Conservation (phyloP, 441 rosid species). For the Melastoma candidum region DNA sequence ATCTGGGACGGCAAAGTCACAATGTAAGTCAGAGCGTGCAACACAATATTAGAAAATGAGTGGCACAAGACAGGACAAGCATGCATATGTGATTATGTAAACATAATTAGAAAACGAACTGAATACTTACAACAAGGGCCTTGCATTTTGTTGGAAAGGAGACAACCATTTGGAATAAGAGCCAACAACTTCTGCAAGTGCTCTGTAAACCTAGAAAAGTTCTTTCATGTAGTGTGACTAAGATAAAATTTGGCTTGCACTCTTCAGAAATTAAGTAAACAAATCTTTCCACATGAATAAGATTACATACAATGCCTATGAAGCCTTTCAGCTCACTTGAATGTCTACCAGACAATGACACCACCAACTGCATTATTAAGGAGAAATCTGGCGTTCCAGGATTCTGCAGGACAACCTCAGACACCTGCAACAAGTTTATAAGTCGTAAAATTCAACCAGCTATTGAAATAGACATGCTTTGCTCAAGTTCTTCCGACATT, state of each 20-base stretch:
- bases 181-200: slow-evolving; percentile 89
- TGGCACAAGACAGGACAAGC: slow-evolving; percentile 6
- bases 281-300: slow-evolving; percentile 3
- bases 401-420: slow-evolving; percentile 74
- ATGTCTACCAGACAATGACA: slow-evolving; percentile 52
- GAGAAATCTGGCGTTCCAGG: slow-evolving; percentile 68
- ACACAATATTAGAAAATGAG: slow-evolving; percentile 4
- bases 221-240: slow-evolving; percentile 5
- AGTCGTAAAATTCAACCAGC: no score
- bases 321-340: slow-evolving; percentile 65
- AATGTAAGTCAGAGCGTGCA: slow-evolving; percentile 10
- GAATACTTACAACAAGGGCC: slow-evolving; percentile 65
- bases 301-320: slow-evolving; percentile 66
- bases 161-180: slow-evolving; percentile 93
- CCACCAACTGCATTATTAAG: slow-evolving; percentile 67
- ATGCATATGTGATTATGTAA: neutral
- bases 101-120: slow-evolving; percentile 1
- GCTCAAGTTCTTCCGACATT: no score
- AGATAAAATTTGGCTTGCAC: slow-evolving; percentile 10
- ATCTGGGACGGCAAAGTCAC: slow-evolving; percentile 63
- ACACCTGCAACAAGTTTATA: slow-evolving; percentile 42
- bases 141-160: slow-evolving; percentile 47
- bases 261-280: neutral
- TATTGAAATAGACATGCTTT: no score
- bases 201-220: slow-evolving; percentile 70